phyloP scores from a whole-genome alignment of 306 rosid genomes.

The Cucumis melo region DNA sequence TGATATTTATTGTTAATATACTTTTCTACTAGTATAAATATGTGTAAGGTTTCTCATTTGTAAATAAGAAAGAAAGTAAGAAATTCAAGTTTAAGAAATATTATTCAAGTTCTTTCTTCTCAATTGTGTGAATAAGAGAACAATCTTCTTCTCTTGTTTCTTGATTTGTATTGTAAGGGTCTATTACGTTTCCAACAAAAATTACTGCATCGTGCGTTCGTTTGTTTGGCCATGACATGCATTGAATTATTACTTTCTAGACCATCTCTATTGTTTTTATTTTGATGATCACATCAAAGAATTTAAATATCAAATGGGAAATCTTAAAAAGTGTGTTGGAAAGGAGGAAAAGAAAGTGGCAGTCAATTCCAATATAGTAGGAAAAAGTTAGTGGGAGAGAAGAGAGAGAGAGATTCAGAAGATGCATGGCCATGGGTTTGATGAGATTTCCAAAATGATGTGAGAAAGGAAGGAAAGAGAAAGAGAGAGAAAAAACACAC shows the following conservation, averaged over 20 bases:
- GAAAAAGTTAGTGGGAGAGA: neutral
- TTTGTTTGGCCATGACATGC: neutral
- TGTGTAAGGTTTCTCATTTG: too few species aligned
- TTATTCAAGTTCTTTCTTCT: too few species aligned
- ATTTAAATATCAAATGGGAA: neutral
- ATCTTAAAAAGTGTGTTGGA: neutral
- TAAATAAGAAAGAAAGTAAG: too few species aligned
- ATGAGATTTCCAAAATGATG: neutral
- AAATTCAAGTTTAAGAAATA: too few species aligned
- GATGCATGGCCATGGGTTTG: neutral
- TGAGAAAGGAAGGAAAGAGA: neutral
- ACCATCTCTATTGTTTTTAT: neutral
- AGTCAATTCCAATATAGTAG: neutral
- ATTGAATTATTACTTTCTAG: neutral
- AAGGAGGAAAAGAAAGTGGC: neutral
- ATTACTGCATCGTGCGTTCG: too few species aligned
- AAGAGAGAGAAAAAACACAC: neutral
- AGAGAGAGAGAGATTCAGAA: neutral
- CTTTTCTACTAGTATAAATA: too few species aligned
- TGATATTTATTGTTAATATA: too few species aligned
- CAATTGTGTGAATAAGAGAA: too few species aligned
- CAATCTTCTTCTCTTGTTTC: too few species aligned
- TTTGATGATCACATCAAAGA: too few species aligned
- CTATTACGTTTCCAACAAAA: too few species aligned
- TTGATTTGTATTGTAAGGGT: too few species aligned